Evolutionary conservation across 345 rosid genomes (phyloP).

Genomic region (Arabidopsis suecica): DNA sequence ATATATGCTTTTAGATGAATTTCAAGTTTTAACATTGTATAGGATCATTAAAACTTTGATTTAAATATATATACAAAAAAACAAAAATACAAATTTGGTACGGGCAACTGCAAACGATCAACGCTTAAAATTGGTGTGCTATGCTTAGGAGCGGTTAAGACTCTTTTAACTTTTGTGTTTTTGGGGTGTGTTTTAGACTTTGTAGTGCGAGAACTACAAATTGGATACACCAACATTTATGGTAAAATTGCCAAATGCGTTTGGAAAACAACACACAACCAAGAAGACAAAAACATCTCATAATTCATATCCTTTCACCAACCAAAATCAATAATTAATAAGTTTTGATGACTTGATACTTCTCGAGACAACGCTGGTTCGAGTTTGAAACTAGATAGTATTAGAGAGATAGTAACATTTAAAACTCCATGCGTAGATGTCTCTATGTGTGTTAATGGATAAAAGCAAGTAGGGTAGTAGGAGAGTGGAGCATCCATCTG

Average conservation of each 20-base stretch:
- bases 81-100: not conserved
- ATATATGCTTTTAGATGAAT: not conserved
- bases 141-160: not conserved
- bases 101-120: not conserved
- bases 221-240: not conserved
- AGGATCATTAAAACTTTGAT: not conserved
- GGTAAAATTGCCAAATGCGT: conserved; percentile 3
- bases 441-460: not conserved
- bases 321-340: conserved; percentile 10
- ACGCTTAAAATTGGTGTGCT: conserved; percentile 1
- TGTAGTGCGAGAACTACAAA: not conserved
- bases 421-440: conserved; percentile 15
- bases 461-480: conserved; percentile 17
- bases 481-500: conserved; percentile 6
- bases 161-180: not conserved
- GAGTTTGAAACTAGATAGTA: not conserved
- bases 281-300: not conserved
- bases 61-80: too few species aligned
- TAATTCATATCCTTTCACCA: conserved; percentile 12
- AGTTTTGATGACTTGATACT: not conserved
- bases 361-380: not conserved
- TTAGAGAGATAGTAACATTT: conserved; percentile 15
- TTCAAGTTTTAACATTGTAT: not conserved
- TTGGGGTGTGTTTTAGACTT: not conserved
- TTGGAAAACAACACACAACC: not conserved